Evolutionary conservation across 2,329 filamentous ascomycete species (phyloP), one percentile per base, ranked within the genome.

Genomic region (Fusarium penzigii): DNA sequence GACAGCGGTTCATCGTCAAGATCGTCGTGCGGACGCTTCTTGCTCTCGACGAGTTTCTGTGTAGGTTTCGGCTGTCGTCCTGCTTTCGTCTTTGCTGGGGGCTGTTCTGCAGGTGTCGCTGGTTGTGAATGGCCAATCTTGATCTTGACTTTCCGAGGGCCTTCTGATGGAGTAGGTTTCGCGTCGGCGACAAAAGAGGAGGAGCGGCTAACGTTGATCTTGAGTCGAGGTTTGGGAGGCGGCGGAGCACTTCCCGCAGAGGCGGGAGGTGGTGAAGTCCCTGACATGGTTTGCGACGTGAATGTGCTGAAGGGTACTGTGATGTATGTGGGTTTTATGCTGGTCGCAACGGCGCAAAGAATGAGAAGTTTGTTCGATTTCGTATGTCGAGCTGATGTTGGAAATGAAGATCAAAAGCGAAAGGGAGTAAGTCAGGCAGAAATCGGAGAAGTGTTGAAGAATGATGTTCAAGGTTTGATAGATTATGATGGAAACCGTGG

Each of bases 21-120:
- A 36, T 83, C 79, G 42, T 83, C 78, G 56, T 79, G 78, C n/a
- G 75, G 70, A 38, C 83, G 80, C 72, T 88, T 87, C 72, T 85
- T 86, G 55, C 77, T 78, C 55, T 82, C 79, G 46, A 80, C 69
- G 44, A 81, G 69, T 62, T 83, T 83, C 44, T 80, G 76, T 9
- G 80, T 83, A 6, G 84, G 83, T 59, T 84, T 87, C 13, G 81
- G 74, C 25, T 81, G 75, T 42, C 83, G 73, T 12, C 82, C 83
- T 13, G 83, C 80, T 64, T 87, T 87, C 3, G 82, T 85, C 65
- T 80, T 85, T 41, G 65, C 59, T 1, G 70, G 66, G 1, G 66
- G 66, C 5, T 65, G 63, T 17, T 62, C 64, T 17, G 66, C 66
- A n/a, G 74, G 72, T 13, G 72, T 75, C 3, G 70, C 54, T 6